A percentile compares a stretch with the other conserved stretches of the same genome.
Evolutionary conservation across 108 stramenopile species (phyloP).

Genomic region (Licmophora abbreviata): DNA sequence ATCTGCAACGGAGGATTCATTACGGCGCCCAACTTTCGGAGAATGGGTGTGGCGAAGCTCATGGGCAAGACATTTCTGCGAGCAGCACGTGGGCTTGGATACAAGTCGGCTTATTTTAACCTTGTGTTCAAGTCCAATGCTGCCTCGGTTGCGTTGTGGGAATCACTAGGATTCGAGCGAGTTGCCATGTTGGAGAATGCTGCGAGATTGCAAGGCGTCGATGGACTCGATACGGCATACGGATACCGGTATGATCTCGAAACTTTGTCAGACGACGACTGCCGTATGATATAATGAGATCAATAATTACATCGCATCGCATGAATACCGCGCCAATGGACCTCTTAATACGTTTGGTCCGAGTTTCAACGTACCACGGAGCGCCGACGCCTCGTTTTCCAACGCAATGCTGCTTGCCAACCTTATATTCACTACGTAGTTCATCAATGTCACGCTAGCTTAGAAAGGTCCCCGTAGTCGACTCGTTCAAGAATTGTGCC

Average conservation of each 20-base stretch:
- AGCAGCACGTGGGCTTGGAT: constrained; percentile 40
- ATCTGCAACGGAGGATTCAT: constrained; percentile 56
- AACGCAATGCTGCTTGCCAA: no score
- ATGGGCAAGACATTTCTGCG: constrained; percentile 45
- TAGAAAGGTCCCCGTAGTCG: no score
- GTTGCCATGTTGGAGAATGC: constrained; percentile 43
- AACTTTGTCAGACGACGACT: no score
- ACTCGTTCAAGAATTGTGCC: no score
- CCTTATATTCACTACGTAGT: no score
- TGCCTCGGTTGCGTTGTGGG: constrained; percentile 36
- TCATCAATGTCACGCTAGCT: no score
- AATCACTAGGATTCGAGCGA: constrained; percentile 45
- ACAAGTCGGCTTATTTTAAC: constrained; percentile 50
- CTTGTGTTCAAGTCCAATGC: constrained; percentile 47
- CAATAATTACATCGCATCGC: no score
- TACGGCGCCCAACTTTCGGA: constrained; percentile 31
- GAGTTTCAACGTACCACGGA: no score
- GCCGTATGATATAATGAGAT: no score
- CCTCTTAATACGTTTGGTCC: no score
- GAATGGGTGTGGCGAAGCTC: constrained; percentile 31
- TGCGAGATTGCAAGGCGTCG: constrained; percentile 41
- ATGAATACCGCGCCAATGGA: no score
- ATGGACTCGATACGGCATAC: constrained; percentile 44
- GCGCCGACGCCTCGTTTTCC: no score
- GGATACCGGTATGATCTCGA: constrained; percentile 53